phyloP scores from a whole-genome alignment of 2,329 filamentous ascomycete species.

The Orbilia blumenaviensis region DNA sequence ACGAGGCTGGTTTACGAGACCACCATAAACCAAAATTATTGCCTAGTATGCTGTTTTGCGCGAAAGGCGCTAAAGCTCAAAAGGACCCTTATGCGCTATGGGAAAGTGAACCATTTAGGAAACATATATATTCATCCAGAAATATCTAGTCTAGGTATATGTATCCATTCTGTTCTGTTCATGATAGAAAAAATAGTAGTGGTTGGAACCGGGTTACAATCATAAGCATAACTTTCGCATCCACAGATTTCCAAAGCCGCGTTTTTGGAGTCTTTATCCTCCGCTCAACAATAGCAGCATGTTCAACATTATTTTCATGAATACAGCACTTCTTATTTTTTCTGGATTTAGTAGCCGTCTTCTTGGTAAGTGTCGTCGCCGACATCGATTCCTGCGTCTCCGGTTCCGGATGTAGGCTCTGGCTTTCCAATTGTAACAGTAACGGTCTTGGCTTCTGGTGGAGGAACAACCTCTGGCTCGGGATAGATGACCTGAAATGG shows the following conservation, averaged over 20 bases:
- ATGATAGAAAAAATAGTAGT: neutral
- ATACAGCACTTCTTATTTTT: too few species aligned
- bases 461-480: neutral
- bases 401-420: neutral
- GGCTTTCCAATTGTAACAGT: neutral
- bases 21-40: too few species aligned
- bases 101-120: too few species aligned
- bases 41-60: too few species aligned
- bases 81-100: too few species aligned
- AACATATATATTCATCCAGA: too few species aligned
- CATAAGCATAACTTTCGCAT: neutral
- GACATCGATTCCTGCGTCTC: neutral
- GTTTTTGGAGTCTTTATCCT: too few species aligned
- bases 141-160: too few species aligned
- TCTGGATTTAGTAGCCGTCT: neutral
- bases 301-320: neutral
- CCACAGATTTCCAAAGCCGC: neutral
- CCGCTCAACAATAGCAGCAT: neutral
- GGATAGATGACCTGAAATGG: constrained; percentile 64
- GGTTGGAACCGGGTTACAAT: neutral
- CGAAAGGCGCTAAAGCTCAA: too few species aligned
- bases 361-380: neutral
- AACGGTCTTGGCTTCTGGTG: neutral
- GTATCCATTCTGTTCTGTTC: neutral
- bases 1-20: too few species aligned